Evolutionary conservation across 805 yeast genomes (phyloP), one percentile per base, ranked within the genome.

Genomic region (Kluyveromyces aestuarii): DNA sequence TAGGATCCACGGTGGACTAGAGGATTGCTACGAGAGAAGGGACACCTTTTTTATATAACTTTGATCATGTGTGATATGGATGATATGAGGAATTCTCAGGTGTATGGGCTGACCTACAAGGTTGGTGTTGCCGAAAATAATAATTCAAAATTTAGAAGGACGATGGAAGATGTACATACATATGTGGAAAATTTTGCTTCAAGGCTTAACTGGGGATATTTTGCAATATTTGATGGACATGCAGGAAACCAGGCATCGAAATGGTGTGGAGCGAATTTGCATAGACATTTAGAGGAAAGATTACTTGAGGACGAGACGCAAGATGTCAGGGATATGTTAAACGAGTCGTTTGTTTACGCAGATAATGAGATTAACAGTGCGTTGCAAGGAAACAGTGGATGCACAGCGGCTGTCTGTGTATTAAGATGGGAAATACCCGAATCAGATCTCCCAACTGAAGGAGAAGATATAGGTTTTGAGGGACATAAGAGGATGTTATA

Each of bases 101-200:
- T 40, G 36, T 68, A 68, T 52, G 64, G 85, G 39, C 72, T 84
- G 18, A 81, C 89, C 2, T 91, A 87, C 65, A 71, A 72, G 42
- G 96, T 89, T 14, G 97, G 97, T 4, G 95, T 91, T 8, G 80
- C 95, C n/a, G 96, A 89, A 57, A 90, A 88, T 65, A 81, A 82
- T 54, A 93, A 93, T 66, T 67, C 79, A 13, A 79, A 84, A 53
- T 90, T 81, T 63, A 74, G 99, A 49, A 80, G 84, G 46, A 80
- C 89, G 27, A 91, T 91, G 99, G 99, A 91, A 63, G 99, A 91
- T 64, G 93, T 91, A 8, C 98, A 91, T 64, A 86, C 95, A 0
- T 87, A 85, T 58, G 88, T 89, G 38, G 89, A 93, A 55, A 89
- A 90, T 70, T 90, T 86, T 71, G 93, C 90, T n/a, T 95, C 87